These are phyloP conservation scores for Hansenula sp. DNA, from an alignment of 1,139 yeast genomes.

Conservation along the genomic window DNA sequence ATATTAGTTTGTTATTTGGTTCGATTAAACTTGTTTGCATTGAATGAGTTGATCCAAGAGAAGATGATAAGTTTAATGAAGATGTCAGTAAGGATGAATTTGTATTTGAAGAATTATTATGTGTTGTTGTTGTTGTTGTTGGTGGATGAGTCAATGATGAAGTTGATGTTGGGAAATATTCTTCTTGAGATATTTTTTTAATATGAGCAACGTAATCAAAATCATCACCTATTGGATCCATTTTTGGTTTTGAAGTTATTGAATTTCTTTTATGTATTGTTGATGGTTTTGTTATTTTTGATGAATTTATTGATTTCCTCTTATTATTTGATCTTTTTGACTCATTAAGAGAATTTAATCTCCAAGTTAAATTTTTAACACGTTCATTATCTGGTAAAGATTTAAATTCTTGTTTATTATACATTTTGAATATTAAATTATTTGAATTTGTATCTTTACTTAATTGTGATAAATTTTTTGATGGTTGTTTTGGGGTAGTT, in stretches of 20 bases:
- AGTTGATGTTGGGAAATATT: constrained; percentile 3
- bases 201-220: constrained; percentile 68
- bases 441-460: background rate
- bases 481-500: background rate
- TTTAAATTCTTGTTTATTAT: background rate
- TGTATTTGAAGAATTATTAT: background rate
- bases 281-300: background rate
- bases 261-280: background rate
- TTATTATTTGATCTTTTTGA: too few species aligned
- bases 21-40: background rate
- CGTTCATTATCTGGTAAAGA: background rate
- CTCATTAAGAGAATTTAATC: background rate
- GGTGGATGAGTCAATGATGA: background rate
- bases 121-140: background rate
- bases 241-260: background rate
- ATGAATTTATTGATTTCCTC: too few species aligned
- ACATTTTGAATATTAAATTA: background rate
- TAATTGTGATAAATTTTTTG: background rate
- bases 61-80: background rate
- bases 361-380: constrained; percentile 1
- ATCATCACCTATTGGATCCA: constrained; percentile 42
- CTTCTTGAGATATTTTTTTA: constrained; percentile 45
- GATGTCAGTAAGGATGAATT: background rate
- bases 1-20: background rate
- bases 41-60: background rate